Conservation (phyloP, 495 filamentous ascomycete genomes). For the Usnea hakonensis region DNA sequence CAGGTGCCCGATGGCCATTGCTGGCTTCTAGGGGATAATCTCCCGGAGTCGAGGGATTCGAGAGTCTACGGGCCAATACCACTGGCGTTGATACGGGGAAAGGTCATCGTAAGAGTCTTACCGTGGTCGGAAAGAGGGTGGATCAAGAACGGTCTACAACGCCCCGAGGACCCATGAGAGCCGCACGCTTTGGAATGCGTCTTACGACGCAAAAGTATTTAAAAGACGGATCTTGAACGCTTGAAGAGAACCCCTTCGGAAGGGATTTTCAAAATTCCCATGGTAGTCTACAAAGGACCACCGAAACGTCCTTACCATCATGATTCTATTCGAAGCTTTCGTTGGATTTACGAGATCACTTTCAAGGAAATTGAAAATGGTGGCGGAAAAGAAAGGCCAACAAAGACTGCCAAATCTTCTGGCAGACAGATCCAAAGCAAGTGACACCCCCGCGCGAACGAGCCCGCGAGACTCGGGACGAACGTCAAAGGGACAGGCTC, state of each 20-base stretch:
- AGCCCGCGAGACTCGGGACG: too few species aligned
- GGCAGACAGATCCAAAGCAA: too few species aligned
- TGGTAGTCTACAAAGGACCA: background rate
- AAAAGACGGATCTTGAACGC: background rate
- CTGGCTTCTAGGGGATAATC: conserved; percentile 82
- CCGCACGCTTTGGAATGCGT: background rate
- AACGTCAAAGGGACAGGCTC: too few species aligned
- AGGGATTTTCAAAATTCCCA: background rate
- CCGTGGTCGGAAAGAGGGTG: conserved; percentile 45
- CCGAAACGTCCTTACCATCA: background rate
- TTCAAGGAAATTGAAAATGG: background rate
- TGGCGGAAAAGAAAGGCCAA: background rate
- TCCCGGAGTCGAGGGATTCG: conserved; percentile 75
- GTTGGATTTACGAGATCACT: background rate
- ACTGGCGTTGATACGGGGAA: conserved; percentile 74
- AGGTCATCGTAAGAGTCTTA: conserved; percentile 62
- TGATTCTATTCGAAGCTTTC: background rate
- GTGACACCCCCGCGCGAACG: too few species aligned
- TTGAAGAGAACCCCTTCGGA: too few species aligned
- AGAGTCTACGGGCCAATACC: conserved; percentile 79
- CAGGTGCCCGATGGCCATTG: conserved; percentile 86
- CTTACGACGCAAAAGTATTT: background rate
- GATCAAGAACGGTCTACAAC: conserved; percentile 44
- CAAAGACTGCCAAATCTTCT: background rate
- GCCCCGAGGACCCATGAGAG: conserved; percentile 8